Evolutionary conservation across 768 basidiomycete genomes (phyloP), one percentile per base, ranked within the genome.

Genomic region (Pleurotus eryngii): DNA sequence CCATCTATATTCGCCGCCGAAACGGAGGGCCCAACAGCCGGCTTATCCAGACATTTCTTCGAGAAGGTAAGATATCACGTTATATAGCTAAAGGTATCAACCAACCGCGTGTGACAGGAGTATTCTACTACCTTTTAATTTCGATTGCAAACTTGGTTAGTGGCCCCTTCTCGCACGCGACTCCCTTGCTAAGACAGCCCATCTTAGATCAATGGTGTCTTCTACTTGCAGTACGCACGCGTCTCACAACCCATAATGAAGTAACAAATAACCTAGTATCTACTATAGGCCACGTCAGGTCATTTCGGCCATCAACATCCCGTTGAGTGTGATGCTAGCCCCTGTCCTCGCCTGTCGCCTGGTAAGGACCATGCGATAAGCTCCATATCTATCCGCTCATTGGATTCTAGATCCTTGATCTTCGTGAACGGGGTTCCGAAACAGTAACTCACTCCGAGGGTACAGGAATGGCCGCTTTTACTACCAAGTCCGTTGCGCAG

Each of bases 41-140:
- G 46, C 80, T 92, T 45, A 90, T 92, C 55, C 89, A 91, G 67
- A 92, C 90, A 30, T 92, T 92, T 70, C 76, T 92, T 62, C 86
- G 88, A 51, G 90, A 92, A 77, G 90, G 87, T 85, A 64, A 37
- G 62, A 46, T 46, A 26, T 18, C 37, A 18, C 27, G 18, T 40
- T 40, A 35, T 27, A 48, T 48, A 47, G 43, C 4, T 5, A 20
- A 39, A 27, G 3, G 38, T 42, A 22, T 9, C 53, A 27, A 42
- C 24, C 24, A 48, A 63, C 17, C 12, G 40, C 20, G 6, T 54
- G 47, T 56, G 18, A 3, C 63, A 86, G 88, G 90, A 60, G 84
- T 92, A 59, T 92, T 91, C 69, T 92, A 92, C 65, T 92, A 90
- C 66, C 79, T 92, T 58, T 70, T 92, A 61, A 92, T 92, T 67